These are phyloP conservation scores for Sphagnum tenellum DNA, from an alignment of 225 moss, liverwort and hornwort genomes.

Conservation along the genomic window DNA sequence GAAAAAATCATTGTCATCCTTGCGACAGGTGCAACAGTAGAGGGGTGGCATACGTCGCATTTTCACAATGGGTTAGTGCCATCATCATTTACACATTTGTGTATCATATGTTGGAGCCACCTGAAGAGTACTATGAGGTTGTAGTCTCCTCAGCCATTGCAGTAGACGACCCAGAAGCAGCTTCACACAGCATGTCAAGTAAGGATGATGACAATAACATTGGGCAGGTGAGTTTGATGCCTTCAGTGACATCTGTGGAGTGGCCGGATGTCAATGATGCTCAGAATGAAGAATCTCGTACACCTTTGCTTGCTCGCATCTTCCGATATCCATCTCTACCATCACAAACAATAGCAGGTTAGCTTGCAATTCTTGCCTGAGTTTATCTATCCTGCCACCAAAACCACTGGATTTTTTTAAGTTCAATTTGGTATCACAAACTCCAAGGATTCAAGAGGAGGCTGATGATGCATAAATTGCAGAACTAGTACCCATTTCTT, in stretches of 20 bases:
- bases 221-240: slow-evolving; percentile 10
- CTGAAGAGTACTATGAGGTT: slow-evolving; percentile 53
- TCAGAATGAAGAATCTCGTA: slow-evolving; percentile 49
- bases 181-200: neutral
- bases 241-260: slow-evolving; percentile 67
- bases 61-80: slow-evolving; percentile 85
- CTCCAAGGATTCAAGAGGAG: too few species aligned
- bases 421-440: too few species aligned
- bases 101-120: slow-evolving; percentile 94
- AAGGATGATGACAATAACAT: too few species aligned
- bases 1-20: too few species aligned
- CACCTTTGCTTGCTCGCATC: slow-evolving; percentile 58
- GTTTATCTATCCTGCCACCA: too few species aligned
- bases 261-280: slow-evolving; percentile 68
- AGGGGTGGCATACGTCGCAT: slow-evolving; percentile 85
- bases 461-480: too few species aligned
- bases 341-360: neutral
- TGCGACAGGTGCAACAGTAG: slow-evolving; percentile 46
- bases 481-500: too few species aligned
- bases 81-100: slow-evolving; percentile 86
- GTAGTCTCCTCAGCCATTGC: slow-evolving; percentile 29
- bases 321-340: slow-evolving; percentile 48
- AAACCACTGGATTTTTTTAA: too few species aligned
- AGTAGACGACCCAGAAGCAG: slow-evolving; percentile 12
- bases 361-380: too few species aligned